Evolutionary conservation across 2,329 filamentous ascomycete genomes (phyloP), one percentile per base, ranked within the genome.

Genomic region (Westerdykella aurantiaca): DNA sequence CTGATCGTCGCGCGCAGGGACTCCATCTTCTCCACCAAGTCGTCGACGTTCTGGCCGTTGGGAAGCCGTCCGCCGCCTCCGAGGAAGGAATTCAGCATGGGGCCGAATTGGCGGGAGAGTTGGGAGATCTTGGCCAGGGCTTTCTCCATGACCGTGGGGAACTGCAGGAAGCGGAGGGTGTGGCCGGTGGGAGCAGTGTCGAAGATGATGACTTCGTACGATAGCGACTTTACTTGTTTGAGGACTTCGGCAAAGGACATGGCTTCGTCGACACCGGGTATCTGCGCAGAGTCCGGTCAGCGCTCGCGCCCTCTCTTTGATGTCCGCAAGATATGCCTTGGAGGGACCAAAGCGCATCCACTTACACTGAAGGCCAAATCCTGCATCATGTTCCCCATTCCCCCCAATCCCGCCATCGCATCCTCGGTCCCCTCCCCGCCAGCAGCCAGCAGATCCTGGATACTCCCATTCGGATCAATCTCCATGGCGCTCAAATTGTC

Each of bases 241-340:
- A 98, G 80, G 52, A 98, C 93, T 74, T 98, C 93, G 67, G 93
- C 93, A 66, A 98, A 98, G 45, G 90, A 96, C 93, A 98, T 98
- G 69, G 93, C 93, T 72, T 98, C 93, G 67, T 98, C 93, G 50
- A 98, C 95, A 72, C 93, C 93, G 14, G 93, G 93, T 50, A 98
- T 98, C 88, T 95, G 41, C 21, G 4, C 16, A 6, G 13, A 17
- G 10, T 39, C 14, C 13, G 7, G 14, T 42, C 21, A 45, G 43
- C 34, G n/a, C 7, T 9, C 25, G 2, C 11, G 25, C 18, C 16
- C 4, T 14, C 10, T 38, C 25, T 13, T 5, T n/a, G 33, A 17
- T 16, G 3, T 34, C 4, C 31, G 7, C 21, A 17, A 21, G 17
- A 11, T 34, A 34, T 13, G 17, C 31, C 31, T 16, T 13, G 25